Percentiles rank a stretch among this genome's conserved stretches.
Conservation (phyloP, 805 yeast genomes). For the Grigorovia humatica region DNA sequence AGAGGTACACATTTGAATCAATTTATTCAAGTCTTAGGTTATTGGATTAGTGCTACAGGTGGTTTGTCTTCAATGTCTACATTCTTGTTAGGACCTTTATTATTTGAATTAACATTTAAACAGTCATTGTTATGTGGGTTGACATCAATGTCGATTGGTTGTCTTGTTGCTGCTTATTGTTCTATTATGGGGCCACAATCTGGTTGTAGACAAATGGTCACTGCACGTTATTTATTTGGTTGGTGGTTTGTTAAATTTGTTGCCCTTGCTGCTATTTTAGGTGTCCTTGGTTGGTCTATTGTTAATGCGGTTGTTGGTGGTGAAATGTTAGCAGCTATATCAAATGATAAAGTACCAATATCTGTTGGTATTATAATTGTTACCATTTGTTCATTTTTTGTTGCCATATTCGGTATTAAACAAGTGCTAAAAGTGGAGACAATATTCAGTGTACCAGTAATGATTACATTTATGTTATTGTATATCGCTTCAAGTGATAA, state of each 20-base stretch:
- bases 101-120: slow-evolving; percentile 58
- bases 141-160: slow-evolving; percentile 56
- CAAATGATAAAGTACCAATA: slow-evolving; percentile 55
- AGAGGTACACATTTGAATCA: slow-evolving; percentile 36
- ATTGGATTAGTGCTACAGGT: slow-evolving; percentile 82
- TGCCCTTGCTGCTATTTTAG: slow-evolving; percentile 59
- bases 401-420: slow-evolving; percentile 71
- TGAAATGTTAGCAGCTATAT: slow-evolving; percentile 58
- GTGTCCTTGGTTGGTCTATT: slow-evolving; percentile 88
- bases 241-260: slow-evolving; percentile 76
- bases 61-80: slow-evolving; percentile 87
- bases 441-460: slow-evolving; percentile 55
- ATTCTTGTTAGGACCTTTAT: slow-evolving; percentile 61
- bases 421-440: slow-evolving; percentile 61
- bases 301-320: slow-evolving; percentile 88
- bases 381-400: slow-evolving; percentile 48
- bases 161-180: slow-evolving; percentile 71
- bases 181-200: slow-evolving; percentile 84
- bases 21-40: slow-evolving; percentile 46
- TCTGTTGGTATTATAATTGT: slow-evolving; percentile 69
- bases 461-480: slow-evolving; percentile 54
- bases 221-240: slow-evolving; percentile 72
- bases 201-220: slow-evolving; percentile 83
- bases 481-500: slow-evolving; percentile 50
- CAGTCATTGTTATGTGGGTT: slow-evolving; percentile 56